Evolutionary conservation across 2,329 filamentous ascomycete species (phyloP), one percentile per base, ranked within the genome.

Genomic region (Drechmeria coniospora): DNA sequence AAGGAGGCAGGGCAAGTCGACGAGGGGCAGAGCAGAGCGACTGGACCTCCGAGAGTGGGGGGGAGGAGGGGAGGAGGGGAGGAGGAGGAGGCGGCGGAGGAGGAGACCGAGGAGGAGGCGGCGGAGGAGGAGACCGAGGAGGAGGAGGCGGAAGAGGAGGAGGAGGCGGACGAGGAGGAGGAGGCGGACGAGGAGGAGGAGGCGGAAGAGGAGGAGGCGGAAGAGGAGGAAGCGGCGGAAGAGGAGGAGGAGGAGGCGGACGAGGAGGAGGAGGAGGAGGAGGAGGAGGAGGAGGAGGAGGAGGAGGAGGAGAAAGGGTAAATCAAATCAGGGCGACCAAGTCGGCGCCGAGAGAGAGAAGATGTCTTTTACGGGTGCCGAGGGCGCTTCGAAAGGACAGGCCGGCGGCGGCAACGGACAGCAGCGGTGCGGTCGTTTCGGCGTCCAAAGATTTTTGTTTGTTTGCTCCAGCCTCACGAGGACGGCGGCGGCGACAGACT

Each of bases 51-150:
- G 11, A 26, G 15, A 25, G 11, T 19, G 16, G 13, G 16, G 13
- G 17, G 8, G 15, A 16, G 15, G 13, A 18, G 23, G 15, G 13
- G 23, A 13, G 17, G 20, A 19, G 9, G 26, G n/a, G 11, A 15
- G 11, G 15, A 14, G 16, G 13, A 11, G 19, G 11, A 25, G 27
- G 25, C 23, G 24, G 19, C 9, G 25, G 23, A 26, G 33, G 22
- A 27, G 13, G 24, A 14, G 26, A 27, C 15, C 12, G 25, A 26
- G 27, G 22, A 25, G 18, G 21, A 27, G n/a, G n/a, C n/a, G n/a
- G n/a, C n/a, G n/a, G 21, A 19, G 21, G 18, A 23, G 18, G 21
- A 20, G 26, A n/a, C 10, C 26, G 19, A 18, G 14, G 15, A 17
- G 15, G 15, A 21, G 19, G 9, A 19, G 16, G 7, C 11, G 25